Conservation (phyloP, 2,329 filamentous ascomycete genomes). For the Penicillium janthinellum region DNA sequence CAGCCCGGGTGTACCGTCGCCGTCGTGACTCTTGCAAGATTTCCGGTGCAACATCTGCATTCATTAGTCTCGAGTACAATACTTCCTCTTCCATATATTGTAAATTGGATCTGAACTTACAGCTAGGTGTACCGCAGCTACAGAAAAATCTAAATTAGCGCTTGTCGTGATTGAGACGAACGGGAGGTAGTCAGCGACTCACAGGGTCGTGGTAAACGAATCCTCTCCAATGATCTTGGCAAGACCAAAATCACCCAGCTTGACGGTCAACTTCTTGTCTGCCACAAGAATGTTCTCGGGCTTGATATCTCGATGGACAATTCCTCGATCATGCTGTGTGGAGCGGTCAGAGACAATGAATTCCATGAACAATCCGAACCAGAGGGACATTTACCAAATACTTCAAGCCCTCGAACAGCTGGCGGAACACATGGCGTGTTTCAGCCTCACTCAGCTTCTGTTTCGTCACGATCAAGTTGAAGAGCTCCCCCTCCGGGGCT, state of each 20-base stretch:
- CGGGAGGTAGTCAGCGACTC: slow-evolving; percentile 32
- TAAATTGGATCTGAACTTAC: slow-evolving; percentile 46
- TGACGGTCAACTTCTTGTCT: slow-evolving; percentile 82
- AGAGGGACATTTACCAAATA: slow-evolving; percentile 70
- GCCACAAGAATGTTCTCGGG: slow-evolving; percentile 92
- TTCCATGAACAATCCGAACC: neutral
- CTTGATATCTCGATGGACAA: slow-evolving; percentile 97
- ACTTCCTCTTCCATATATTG: neutral
- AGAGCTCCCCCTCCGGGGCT: slow-evolving; percentile 89
- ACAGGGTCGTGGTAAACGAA: slow-evolving; percentile 94
- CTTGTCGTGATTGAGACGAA: neutral
- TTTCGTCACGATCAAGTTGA: slow-evolving; percentile 92
- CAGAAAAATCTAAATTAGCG: slow-evolving; percentile 26
- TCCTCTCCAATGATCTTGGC: slow-evolving; percentile 99
- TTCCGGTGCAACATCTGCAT: slow-evolving; percentile 82
- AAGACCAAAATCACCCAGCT: slow-evolving; percentile 93
- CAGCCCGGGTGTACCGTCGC: slow-evolving; percentile 88
- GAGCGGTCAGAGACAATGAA: slow-evolving; percentile 4
- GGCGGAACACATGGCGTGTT: slow-evolving; percentile 81
- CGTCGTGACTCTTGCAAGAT: slow-evolving; percentile 81
- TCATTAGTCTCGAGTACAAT: slow-evolving; percentile 15
- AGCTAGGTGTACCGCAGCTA: slow-evolving; percentile 87
- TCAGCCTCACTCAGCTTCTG: slow-evolving; percentile 84
- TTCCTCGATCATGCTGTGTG: slow-evolving; percentile 88
- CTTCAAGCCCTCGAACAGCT: slow-evolving; percentile 91